Percentiles rank a stretch among this genome's conserved stretches.
These are phyloP conservation scores for Jacaranda mimosifolia DNA, from an alignment of 257 asterid species.

Conservation along the genomic window DNA sequence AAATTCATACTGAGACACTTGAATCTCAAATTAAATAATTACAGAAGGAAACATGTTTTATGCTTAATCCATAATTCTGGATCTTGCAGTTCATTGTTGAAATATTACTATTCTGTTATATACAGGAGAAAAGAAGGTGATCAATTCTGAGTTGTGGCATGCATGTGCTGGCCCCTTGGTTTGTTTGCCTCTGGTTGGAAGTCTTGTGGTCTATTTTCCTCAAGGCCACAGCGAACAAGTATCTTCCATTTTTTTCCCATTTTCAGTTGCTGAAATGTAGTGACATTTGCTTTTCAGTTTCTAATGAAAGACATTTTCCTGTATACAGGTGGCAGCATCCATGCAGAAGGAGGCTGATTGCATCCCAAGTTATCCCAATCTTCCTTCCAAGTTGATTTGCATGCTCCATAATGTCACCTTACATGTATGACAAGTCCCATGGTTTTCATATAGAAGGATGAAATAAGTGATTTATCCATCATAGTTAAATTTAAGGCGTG, in stretches of 20 bases:
- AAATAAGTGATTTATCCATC: slow-evolving; percentile 14
- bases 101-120: background rate
- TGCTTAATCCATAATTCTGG: background rate
- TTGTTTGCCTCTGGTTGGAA: slow-evolving; percentile 93
- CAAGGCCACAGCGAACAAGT: slow-evolving; percentile 99
- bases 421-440: slow-evolving; percentile 64
- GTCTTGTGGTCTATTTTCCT: slow-evolving; percentile 94
- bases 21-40: background rate
- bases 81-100: slow-evolving; percentile 13
- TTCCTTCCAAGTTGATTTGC: slow-evolving; percentile 90
- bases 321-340: slow-evolving; percentile 92
- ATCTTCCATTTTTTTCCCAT: slow-evolving; percentile 25
- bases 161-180: slow-evolving; percentile 99
- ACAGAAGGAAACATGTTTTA: background rate
- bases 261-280: background rate
- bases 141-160: slow-evolving; percentile 98
- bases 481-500: background rate
- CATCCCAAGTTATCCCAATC: slow-evolving; percentile 94
- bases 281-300: slow-evolving; percentile 16
- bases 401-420: slow-evolving; percentile 90
- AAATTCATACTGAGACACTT: background rate
- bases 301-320: background rate
- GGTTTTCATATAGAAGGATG: slow-evolving; percentile 1
- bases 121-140: slow-evolving; percentile 78
- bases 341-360: slow-evolving; percentile 91